Percentiles rank a stretch among this genome's conserved stretches.
phyloP scores from a whole-genome alignment of 305 asterid genomes.

The Fraxinus albicans region DNA sequence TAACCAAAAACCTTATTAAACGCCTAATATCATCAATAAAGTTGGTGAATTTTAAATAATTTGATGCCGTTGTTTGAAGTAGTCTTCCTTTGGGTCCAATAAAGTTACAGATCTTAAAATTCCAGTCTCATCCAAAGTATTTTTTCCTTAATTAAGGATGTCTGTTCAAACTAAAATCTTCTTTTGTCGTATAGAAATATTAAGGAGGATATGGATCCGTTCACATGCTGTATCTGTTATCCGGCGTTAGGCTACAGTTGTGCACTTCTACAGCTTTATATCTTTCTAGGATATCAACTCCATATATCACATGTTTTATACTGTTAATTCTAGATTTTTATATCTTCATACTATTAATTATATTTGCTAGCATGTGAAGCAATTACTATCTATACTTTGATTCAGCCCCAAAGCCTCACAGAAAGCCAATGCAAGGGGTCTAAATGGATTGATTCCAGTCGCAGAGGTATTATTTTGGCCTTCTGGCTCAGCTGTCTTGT shows the following conservation, averaged over 20 bases:
- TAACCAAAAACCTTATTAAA: not conserved
- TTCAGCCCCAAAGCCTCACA: conserved; percentile 77
- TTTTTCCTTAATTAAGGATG: not conserved
- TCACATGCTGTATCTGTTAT: not conserved
- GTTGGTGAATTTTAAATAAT: not conserved
- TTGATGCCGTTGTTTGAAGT: not conserved
- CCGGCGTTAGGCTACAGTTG: not conserved
- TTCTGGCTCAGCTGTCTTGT: not conserved
- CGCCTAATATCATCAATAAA: not conserved
- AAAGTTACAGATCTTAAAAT: not conserved
- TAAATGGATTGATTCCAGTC: conserved; percentile 24
- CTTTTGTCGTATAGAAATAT: not conserved
- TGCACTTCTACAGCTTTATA: not conserved
- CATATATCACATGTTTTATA: not conserved
- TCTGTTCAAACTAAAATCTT: not conserved
- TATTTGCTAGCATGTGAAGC: not conserved
- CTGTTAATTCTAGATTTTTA: not conserved
- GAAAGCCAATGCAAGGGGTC: conserved; percentile 33
- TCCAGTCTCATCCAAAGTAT: not conserved
- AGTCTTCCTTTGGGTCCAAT: not conserved
- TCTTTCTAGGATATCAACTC: not conserved
- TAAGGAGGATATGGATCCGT: not conserved
- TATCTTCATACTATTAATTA: not conserved
- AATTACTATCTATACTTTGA: conserved; percentile 11
- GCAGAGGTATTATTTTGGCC: conserved; percentile 25